Base-by-base conservation (phyloP, 1,284 basidiomycete species). In the Cutaneotrichosporon cyanovorans region DNA sequence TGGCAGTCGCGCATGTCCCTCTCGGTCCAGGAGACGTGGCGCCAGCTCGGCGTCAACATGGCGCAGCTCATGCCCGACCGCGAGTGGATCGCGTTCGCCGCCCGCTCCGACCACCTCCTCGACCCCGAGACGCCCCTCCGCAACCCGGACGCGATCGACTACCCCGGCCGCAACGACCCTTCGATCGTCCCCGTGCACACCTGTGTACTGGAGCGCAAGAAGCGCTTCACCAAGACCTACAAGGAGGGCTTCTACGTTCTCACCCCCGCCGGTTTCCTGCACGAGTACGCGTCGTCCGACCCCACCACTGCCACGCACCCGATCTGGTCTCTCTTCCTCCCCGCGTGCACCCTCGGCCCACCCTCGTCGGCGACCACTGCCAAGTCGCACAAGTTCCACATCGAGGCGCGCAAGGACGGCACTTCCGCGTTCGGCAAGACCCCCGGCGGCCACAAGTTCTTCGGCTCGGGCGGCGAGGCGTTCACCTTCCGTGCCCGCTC, bases 61-160 rank as follows among this genome's bases (percentile, higher is more conserved):
- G 80, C 83, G 37, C 78, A 82, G 31, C 80, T 98, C 49, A 82
- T 87, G 48, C 85, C 95, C 4, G 91, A 96, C 68, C 78, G 85
- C 50, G 95, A 98, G 72, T 98, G 93, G 93, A 88, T 97, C 58
- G 81, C 89, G 15, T 98, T 98, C 70, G 85, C 88, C 16, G 90
- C 89, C 1, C 82, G 95, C 40, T 84, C 84, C 31, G 93, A 97
- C 72, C 93, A 98, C 73, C 81, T 98, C 18, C 80, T 98, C 56
- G 91, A 98, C 74, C 95, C 95, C 2, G 91, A 95, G 68, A 97
- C 92, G 14, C 93, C 86, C 19, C 78, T 92, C 34, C 78, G 88
- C 46, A 86, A 89, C 65, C 84, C 85, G 0, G 78, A 80, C 51
- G 73, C 79, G 39, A 87, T 98, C 68, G 77, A 80, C 55, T 98